Conservation (phyloP, 371 early-diverging fungal genomes). For the Ordospora pajunii region DNA sequence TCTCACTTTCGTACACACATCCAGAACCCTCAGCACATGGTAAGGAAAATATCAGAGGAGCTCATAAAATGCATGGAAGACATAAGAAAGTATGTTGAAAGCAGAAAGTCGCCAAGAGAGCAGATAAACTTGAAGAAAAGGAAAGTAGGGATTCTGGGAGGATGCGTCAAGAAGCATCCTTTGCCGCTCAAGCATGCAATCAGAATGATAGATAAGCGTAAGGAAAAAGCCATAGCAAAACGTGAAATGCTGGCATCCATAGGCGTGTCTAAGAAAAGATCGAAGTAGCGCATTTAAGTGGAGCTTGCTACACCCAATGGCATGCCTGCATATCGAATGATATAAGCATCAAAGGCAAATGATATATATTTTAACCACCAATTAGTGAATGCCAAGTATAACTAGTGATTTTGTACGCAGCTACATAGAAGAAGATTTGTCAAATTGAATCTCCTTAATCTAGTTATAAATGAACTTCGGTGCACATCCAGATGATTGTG, state of each 20-base stretch:
- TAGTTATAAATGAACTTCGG: background rate
- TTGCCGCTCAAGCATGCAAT: background rate
- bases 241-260: background rate
- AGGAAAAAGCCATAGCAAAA: background rate
- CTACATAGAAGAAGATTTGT: background rate
- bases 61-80: background rate
- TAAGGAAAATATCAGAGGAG: background rate
- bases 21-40: background rate
- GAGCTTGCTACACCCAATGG: too few species aligned
- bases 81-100: background rate
- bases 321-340: too few species aligned
- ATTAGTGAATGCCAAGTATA: background rate
- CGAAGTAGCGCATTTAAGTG: too few species aligned
- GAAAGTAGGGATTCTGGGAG: background rate
- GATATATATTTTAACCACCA: background rate
- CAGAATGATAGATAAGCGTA: background rate
- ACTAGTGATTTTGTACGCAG: too few species aligned
- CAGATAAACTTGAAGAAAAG: background rate
- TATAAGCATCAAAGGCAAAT: background rate
- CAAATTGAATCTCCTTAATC: slow-evolving; percentile 12
- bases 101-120: background rate
- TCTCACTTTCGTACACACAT: background rate
- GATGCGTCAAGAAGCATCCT: background rate
- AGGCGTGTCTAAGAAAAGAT: background rate
- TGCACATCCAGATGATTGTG: background rate